A percentile compares a stretch with the other conserved stretches of the same genome.
phyloP scores from a whole-genome alignment of 164 flowering plant species.

The Macadamia tetraphylla region DNA sequence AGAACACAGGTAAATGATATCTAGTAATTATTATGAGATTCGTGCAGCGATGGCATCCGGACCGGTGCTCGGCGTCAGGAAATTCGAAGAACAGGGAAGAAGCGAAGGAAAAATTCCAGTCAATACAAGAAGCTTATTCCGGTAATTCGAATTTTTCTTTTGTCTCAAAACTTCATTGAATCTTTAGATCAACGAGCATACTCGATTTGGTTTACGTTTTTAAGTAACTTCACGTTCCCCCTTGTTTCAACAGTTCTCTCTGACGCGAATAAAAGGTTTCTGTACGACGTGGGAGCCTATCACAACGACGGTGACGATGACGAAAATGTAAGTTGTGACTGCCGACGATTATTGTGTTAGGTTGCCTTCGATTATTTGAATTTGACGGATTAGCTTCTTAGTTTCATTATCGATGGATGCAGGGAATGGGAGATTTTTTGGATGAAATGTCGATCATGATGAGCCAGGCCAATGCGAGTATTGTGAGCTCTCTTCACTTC shows the following conservation, averaged over 20 bases:
- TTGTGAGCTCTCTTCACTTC: slow-evolving; percentile 25
- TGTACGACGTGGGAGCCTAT: slow-evolving; percentile 87
- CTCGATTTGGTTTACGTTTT: no score
- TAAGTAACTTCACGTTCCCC: not conserved
- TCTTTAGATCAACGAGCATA: not conserved
- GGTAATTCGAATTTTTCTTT: slow-evolving; percentile 36
- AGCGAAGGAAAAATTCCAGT: slow-evolving; percentile 85
- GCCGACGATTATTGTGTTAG: no score
- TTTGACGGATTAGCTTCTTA: no score
- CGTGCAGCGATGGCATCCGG: slow-evolving; percentile 94
- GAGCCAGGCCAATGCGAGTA: slow-evolving; percentile 53
- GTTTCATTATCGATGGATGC: slow-evolving; percentile 10
- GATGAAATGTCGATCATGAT: slow-evolving; percentile 86
- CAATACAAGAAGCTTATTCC: slow-evolving; percentile 91
- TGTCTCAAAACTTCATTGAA: not conserved
- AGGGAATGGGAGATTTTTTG: slow-evolving; percentile 93
- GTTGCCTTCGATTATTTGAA: no score
- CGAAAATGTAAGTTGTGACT: slow-evolving; percentile 36
- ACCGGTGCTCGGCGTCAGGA: slow-evolving; percentile 75
- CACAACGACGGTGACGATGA: slow-evolving; percentile 84
- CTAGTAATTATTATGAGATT: not conserved
- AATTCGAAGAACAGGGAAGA: slow-evolving; percentile 65
- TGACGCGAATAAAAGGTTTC: slow-evolving; percentile 67
- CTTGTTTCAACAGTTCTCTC: slow-evolving; percentile 56
- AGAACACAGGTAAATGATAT: not conserved